Percentiles rank a stretch among this genome's conserved stretches.
Evolutionary conservation across 371 early-diverging fungal species (phyloP).

Genomic region (Mortierella sp.): DNA sequence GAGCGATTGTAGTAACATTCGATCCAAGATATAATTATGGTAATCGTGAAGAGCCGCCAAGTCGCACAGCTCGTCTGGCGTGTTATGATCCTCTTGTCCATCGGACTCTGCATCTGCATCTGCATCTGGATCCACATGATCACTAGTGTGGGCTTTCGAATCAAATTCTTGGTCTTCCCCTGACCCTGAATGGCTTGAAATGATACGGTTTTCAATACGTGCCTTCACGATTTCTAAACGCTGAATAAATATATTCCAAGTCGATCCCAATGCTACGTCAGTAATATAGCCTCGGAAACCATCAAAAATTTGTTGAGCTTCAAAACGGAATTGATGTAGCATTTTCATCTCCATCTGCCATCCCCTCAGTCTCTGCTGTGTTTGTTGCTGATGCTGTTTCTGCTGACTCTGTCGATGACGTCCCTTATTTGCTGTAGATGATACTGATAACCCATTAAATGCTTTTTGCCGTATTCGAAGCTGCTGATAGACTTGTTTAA

Average conservation of each 20-base stretch:
- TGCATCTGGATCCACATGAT: constrained; percentile 21
- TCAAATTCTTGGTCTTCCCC: neutral
- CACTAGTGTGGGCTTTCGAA: neutral
- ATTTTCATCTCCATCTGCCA: constrained; percentile 20
- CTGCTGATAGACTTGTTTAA: constrained; percentile 56
- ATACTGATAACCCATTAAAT: neutral
- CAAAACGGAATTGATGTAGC: constrained; percentile 60
- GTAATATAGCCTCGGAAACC: constrained; percentile 61
- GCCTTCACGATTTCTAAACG: constrained; percentile 47
- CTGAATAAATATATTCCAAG: constrained; percentile 61
- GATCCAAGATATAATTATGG: constrained; percentile 65
- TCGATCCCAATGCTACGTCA: constrained; percentile 59
- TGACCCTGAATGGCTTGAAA: constrained; percentile 3
- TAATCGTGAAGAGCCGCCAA: constrained; percentile 54
- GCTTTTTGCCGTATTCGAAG: constrained; percentile 22
- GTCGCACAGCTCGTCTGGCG: constrained; percentile 32
- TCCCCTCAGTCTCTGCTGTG: neutral
- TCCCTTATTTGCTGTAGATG: too few relatives aligned
- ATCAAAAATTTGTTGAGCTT: constrained; percentile 61
- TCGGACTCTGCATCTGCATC: neutral
- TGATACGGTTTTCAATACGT: constrained; percentile 23
- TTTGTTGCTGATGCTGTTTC: neutral
- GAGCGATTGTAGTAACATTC: constrained; percentile 65
- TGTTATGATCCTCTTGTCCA: constrained; percentile 18
- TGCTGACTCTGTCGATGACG: constrained; percentile 2